Base-by-base conservation (phyloP, 768 basidiomycete genomes). In the Trametes cingulata region DNA sequence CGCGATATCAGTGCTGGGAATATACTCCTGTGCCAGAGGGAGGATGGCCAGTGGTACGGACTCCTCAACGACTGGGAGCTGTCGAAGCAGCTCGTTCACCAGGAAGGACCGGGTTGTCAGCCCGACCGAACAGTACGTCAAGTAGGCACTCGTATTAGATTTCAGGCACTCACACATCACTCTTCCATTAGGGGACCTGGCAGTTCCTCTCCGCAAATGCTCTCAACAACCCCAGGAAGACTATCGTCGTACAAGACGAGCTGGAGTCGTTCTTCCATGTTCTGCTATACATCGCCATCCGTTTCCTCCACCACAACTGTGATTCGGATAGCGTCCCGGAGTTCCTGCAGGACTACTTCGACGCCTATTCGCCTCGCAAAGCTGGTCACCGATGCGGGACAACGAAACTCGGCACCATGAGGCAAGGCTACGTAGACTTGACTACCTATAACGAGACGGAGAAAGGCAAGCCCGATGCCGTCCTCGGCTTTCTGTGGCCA, bases 231-330 rank as follows among this genome's bases (percentile, higher is more conserved):
- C 25, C 15, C 27, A 15, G 6, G 46, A 48, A 48, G 46, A 6
- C 25, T 2, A 48, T 48, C 27, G 17, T n/a, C 27, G 33, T 48
- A 25, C 27, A 14, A 8, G 46, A 48, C 15, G 46, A 48, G 27
- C 46, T 48, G 1, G 46, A 48, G 29, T 48, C 29, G 5, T 29
- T 48, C 27, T 33, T 48, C 12, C 27, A 48, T 25, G 27, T 48
- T 7, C 46, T 48, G 1, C 46, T 48, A 25, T 48, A 48, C 35
- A 2, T 22, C 5, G 15, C 29, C 39, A 61, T 66, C 52, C 55
- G 56, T 3, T 20, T 51, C n/a, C 61, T 62, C 35, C 52, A 12
- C 27, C 27, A 48, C 27, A 66, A 53, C 55, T 54, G 54, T n/a
- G 61, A 58, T 20, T 52, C 60, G 40, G 8, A 4, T 3, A 33